Base-by-base conservation (phyloP, 1,139 yeast species). In the Suhomyces bokatorum region DNA sequence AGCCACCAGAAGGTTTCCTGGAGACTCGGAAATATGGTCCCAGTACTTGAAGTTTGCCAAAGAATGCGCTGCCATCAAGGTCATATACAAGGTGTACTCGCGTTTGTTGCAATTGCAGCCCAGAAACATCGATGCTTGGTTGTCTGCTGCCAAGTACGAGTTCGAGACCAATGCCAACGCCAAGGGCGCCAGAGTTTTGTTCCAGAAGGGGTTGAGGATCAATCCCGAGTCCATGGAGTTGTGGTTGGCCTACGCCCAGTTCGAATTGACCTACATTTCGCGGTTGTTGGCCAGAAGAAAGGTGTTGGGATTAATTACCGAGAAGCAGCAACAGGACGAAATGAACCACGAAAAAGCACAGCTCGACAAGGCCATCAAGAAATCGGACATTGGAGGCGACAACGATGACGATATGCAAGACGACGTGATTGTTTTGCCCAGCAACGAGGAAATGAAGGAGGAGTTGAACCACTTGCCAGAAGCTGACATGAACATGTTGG, bases 111-210 rank as follows among this genome's bases (percentile, higher is more conserved):
- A 85, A 65, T 70, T 89, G 51, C 98, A 93, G 60, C 98, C 99
- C n/a, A 78, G 88, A 43, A 87, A 90, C 59, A 80, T 90, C 2
- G 85, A 85, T 56, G 87, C 95, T 12, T 95, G 99, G 99, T 80
- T 93, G 42, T 80, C 90, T 58, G 97, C 97, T 20, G 97, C 98
- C 39, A 88, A 88, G 61, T 90, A 89, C 64, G 98, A 95, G 67
- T 84, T 88, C 57, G 97, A 93, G 57, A 78, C 78, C 35, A 90
- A 93, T 64, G 87, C 93, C 40, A 87, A 90, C 57, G 90, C 96
- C 43, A 82, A 86, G 59, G 95, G 96, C 36, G 95, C 98, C 14
- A 78, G 99, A 66, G 79, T 81, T 11, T 75, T 93, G 37, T 83
- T 91, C 67, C 97, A 91, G 64, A 79, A 88, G 54, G 96, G 86